phyloP scores from a whole-genome alignment of 169 alveolate genomes.

The Plasmodium coatneyi region DNA sequence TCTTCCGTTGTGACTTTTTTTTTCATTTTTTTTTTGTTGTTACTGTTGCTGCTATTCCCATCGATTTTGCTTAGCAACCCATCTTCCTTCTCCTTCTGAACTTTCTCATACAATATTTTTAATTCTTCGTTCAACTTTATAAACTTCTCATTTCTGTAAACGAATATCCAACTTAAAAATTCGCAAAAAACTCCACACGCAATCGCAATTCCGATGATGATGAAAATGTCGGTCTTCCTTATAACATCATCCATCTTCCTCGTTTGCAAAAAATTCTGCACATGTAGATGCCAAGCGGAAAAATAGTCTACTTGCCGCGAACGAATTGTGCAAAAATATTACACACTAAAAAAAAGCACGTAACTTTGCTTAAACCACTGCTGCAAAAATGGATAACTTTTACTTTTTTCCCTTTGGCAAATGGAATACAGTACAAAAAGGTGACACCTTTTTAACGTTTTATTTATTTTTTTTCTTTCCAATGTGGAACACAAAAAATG shows the following conservation, averaged over 20 bases:
- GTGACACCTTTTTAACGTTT: background rate
- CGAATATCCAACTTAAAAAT: constrained; percentile 76
- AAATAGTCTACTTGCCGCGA: background rate
- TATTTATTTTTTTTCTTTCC: background rate
- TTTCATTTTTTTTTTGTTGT: constrained; percentile 27
- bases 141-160: constrained; percentile 73
- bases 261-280: background rate
- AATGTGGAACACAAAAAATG: background rate
- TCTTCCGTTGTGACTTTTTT: constrained; percentile 58
- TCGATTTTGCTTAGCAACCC: constrained; percentile 68
- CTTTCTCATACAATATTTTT: constrained; percentile 64
- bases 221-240: constrained; percentile 41
- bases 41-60: background rate
- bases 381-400: background rate
- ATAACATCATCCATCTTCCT: constrained; percentile 57
- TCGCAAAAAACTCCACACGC: constrained; percentile 72
- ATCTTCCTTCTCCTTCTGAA: constrained; percentile 75
- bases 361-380: background rate
- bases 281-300: background rate
- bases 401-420: background rate
- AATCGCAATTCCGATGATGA: constrained; percentile 61
- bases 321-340: background rate
- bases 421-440: background rate
- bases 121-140: constrained; percentile 53
- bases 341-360: background rate